phyloP scores from a whole-genome alignment of 345 rosid species.

The Eucalyptus coolabah region DNA sequence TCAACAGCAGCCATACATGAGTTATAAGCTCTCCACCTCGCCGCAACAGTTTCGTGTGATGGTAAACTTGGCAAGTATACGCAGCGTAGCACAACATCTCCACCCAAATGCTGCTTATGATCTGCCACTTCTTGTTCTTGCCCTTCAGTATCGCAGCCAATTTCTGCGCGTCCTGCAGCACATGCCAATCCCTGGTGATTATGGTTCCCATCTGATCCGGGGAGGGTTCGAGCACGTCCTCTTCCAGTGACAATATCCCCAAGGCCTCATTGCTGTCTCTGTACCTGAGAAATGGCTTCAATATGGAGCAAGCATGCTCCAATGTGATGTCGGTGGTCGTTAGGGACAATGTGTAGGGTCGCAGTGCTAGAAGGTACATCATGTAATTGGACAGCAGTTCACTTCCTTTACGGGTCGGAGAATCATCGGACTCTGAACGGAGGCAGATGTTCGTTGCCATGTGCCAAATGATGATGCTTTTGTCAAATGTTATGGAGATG shows the following conservation, averaged over 20 bases:
- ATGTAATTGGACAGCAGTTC: not conserved
- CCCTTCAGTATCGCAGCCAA: not conserved
- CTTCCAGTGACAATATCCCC: not conserved
- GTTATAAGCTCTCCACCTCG: not conserved
- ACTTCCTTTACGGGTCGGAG: not conserved
- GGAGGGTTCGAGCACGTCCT: not conserved
- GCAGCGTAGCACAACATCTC: not conserved
- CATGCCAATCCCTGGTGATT: not conserved
- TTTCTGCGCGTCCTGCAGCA: not conserved
- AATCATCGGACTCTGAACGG: not conserved
- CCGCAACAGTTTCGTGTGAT: not conserved
- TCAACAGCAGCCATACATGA: not conserved
- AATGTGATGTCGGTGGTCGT: not conserved
- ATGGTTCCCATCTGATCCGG: not conserved
- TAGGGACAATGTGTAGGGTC: not conserved
- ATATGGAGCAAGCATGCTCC: not conserved
- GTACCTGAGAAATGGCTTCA: not conserved
- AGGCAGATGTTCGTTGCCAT: not conserved
- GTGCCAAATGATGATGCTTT: not conserved
- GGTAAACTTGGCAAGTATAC: not conserved
- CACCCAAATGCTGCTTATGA: not conserved
- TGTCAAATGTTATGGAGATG: not conserved
- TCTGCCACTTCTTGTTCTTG: not conserved
- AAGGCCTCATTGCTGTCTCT: not conserved
- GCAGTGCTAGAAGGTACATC: not conserved